These are phyloP conservation scores for Xylariaceae sp. DNA, from an alignment of 2,329 filamentous ascomycete genomes.

Conservation along the genomic window DNA sequence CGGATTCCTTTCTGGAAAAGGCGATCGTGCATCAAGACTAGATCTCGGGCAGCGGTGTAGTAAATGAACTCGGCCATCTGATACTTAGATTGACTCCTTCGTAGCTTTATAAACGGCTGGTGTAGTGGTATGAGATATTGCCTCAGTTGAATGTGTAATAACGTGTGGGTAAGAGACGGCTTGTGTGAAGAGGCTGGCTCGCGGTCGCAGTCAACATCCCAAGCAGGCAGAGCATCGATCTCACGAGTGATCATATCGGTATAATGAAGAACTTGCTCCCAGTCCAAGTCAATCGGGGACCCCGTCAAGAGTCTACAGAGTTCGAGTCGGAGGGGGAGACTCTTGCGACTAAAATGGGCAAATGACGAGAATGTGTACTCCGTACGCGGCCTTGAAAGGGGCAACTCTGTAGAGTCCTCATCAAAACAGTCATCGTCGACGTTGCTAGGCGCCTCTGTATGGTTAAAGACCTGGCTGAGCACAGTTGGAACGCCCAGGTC, in stretches of 20 bases:
- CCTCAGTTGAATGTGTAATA: slow-evolving; percentile 55
- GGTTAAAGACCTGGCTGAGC: slow-evolving; percentile 51
- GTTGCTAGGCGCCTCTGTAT: slow-evolving; percentile 51
- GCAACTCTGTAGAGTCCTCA: slow-evolving; percentile 46
- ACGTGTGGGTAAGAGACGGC: slow-evolving; percentile 53
- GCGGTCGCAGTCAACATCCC: slow-evolving; percentile 41
- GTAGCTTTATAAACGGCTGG: slow-evolving; percentile 54
- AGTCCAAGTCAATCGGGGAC: slow-evolving; percentile 50
- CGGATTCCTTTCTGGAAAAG: slow-evolving; percentile 54
- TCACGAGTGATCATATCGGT: slow-evolving; percentile 57
- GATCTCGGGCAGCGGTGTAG: slow-evolving; percentile 56
- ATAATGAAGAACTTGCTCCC: slow-evolving; percentile 56
- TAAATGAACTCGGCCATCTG: slow-evolving; percentile 59
- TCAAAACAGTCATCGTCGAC: slow-evolving; percentile 54
- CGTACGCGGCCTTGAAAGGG: slow-evolving; percentile 44
- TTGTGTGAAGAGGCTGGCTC: slow-evolving; percentile 42
- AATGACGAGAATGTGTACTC: slow-evolving; percentile 57
- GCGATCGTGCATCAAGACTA: slow-evolving; percentile 57
- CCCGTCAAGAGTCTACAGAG: slow-evolving; percentile 52
- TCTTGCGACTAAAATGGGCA: slow-evolving; percentile 52
- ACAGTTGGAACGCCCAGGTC: slow-evolving; percentile 56
- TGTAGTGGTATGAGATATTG: slow-evolving; percentile 59
- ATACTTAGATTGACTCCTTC: slow-evolving; percentile 55
- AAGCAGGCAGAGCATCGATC: slow-evolving; percentile 54
- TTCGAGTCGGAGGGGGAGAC: slow-evolving; percentile 51